Percentiles rank a stretch among this genome's conserved stretches.
Evolutionary conservation across 805 yeast genomes (phyloP).

Genomic region (Candida odintsovae): DNA sequence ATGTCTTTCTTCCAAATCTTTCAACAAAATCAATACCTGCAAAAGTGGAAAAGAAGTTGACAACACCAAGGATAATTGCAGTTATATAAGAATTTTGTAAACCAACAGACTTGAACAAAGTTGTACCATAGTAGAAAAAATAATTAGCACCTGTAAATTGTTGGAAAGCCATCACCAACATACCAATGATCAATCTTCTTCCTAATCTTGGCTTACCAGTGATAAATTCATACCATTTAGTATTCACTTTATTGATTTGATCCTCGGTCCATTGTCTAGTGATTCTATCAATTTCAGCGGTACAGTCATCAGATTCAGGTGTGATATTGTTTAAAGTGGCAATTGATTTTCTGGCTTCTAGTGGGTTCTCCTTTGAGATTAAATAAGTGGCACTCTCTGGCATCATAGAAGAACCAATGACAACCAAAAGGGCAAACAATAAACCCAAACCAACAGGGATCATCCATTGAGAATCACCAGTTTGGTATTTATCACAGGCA

Average conservation of each 20-base stretch:
- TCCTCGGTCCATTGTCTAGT: constrained; percentile 39
- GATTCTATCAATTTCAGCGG: constrained; percentile 43
- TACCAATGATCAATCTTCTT: constrained; percentile 50
- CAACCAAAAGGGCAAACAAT: constrained; percentile 30
- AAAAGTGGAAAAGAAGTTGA: constrained; percentile 52
- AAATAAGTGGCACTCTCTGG: constrained; percentile 70
- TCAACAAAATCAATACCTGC: constrained; percentile 49
- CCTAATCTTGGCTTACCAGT: constrained; percentile 53
- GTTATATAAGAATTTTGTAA: constrained; percentile 50
- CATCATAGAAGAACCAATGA: constrained; percentile 48
- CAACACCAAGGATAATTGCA: constrained; percentile 52
- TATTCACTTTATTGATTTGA: constrained; percentile 40
- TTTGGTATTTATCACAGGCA: constrained; percentile 40
- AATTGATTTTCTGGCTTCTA: constrained; percentile 49
- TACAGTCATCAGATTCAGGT: constrained; percentile 39
- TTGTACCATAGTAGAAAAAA: constrained; percentile 61
- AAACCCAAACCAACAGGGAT: constrained; percentile 51
- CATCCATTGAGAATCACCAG: constrained; percentile 63
- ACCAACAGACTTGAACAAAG: constrained; percentile 56
- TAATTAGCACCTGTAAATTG: constrained; percentile 62
- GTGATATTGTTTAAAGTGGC: constrained; percentile 46
- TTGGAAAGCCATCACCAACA: constrained; percentile 53
- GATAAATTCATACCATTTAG: constrained; percentile 51
- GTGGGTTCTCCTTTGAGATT: constrained; percentile 33
- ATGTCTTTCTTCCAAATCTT: constrained; percentile 46